Percentiles rank a stretch among this genome's conserved stretches.
These are phyloP conservation scores for Yamadazyma ubonensis DNA, from an alignment of 805 yeast genomes.

Conservation along the genomic window DNA sequence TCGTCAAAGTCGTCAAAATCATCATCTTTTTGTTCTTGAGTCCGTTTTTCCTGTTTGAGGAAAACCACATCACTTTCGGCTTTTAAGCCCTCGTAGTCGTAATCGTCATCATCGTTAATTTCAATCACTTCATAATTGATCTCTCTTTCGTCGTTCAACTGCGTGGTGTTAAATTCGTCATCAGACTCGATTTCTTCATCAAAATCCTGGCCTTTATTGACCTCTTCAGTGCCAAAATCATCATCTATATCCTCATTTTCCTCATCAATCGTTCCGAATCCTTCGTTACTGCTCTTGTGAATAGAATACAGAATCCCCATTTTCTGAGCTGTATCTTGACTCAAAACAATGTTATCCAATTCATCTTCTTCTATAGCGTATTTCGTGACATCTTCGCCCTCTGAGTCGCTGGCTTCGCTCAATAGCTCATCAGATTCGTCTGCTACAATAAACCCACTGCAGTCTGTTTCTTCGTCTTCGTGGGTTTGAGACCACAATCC, in stretches of 20 bases:
- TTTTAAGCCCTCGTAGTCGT: not conserved
- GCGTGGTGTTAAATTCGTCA: slow-evolving; percentile 27
- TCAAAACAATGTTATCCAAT: slow-evolving; percentile 26
- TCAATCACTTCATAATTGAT: slow-evolving; percentile 34
- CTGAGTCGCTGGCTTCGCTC: slow-evolving; percentile 8
- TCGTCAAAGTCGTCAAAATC: slow-evolving; percentile 15
- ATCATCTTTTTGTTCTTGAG: not conserved
- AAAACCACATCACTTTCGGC: not conserved
- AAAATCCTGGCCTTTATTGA: too few species aligned
- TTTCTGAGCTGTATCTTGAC: slow-evolving; percentile 35
- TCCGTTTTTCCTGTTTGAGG: slow-evolving; percentile 4
- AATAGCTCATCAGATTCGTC: not conserved
- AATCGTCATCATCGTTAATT: slow-evolving; percentile 35
- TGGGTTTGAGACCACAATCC: slow-evolving; percentile 35
- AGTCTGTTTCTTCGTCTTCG: slow-evolving; percentile 27
- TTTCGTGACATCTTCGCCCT: slow-evolving; percentile 12
- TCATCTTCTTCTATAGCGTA: slow-evolving; percentile 17
- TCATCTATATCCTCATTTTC: slow-evolving; percentile 22
- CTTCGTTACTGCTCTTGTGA: slow-evolving; percentile 13
- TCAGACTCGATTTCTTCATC: too few species aligned
- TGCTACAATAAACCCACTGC: slow-evolving; percentile 26
- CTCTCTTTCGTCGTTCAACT: slow-evolving; percentile 42
- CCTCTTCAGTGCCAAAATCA: slow-evolving; percentile 10
- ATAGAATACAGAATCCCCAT: slow-evolving; percentile 27
- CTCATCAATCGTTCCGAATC: slow-evolving; percentile 15